Evolutionary conservation across 2,329 filamentous ascomycete genomes (phyloP).

Genomic region (Fusarium nurragi): DNA sequence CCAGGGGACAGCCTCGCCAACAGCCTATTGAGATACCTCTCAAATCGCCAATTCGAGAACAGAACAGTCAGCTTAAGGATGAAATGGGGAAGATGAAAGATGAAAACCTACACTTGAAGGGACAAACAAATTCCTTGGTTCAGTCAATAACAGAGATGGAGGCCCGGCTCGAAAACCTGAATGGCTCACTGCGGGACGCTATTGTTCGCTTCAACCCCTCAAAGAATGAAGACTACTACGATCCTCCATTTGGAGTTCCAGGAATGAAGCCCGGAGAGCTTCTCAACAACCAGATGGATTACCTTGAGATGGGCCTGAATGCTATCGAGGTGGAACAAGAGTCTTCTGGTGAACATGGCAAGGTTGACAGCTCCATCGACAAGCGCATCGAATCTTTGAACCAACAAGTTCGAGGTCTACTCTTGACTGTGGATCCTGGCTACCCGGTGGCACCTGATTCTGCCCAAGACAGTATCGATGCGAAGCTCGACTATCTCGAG

Average conservation of each 20-base stretch:
- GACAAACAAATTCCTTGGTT: constrained; percentile 47
- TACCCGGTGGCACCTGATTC: constrained; percentile 68
- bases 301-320: constrained; percentile 73
- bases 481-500: constrained; percentile 75
- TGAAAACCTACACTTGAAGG: constrained; percentile 54
- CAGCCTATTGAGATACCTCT: constrained; percentile 66
- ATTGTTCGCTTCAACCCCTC: constrained; percentile 71
- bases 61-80: constrained; percentile 60
- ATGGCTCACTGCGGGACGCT: constrained; percentile 71
- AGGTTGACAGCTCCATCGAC: constrained; percentile 59
- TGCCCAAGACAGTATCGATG: constrained; percentile 66
- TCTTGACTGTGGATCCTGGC: constrained; percentile 58
- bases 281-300: constrained; percentile 70
- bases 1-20: constrained; percentile 48
- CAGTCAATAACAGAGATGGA: constrained; percentile 70
- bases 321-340: constrained; percentile 68
- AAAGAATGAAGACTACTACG: constrained; percentile 57
- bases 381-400: constrained; percentile 71
- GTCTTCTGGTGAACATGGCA: constrained; percentile 44
- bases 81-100: constrained; percentile 59
- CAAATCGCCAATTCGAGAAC: constrained; percentile 65
- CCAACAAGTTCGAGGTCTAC: constrained; percentile 68
- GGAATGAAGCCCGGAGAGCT: constrained; percentile 56
- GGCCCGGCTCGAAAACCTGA: constrained; percentile 73
- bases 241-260: constrained; percentile 51